These are phyloP conservation scores for Perilla frutescens DNA, from an alignment of 257 asterid genomes.

Conservation along the genomic window DNA sequence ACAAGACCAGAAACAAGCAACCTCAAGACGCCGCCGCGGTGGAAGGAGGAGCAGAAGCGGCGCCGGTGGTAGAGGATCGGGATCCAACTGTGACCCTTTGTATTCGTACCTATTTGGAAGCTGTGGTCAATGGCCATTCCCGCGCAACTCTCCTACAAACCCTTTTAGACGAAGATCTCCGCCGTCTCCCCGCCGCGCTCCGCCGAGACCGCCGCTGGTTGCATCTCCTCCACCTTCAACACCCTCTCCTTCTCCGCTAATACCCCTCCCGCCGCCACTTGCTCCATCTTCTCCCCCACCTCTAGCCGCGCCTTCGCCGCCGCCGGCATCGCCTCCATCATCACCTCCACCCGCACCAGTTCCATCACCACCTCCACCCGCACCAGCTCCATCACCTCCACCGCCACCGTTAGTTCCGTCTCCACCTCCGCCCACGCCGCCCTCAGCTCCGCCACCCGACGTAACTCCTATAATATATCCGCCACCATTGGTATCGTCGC, in stretches of 20 bases:
- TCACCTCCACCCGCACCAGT: constrained; percentile 25
- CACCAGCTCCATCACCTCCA: constrained; percentile 29
- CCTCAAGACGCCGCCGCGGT: constrained; percentile 22
- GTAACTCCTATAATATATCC: constrained; percentile 46
- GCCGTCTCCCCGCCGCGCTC: constrained; percentile 46
- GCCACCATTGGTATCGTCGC: constrained; percentile 48
- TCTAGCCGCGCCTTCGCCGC: constrained; percentile 31
- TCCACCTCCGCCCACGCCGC: constrained; percentile 48
- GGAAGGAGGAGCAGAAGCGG: constrained; percentile 30
- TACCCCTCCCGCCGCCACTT: constrained; percentile 41
- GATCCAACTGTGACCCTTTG: constrained; percentile 59
- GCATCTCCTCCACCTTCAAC: constrained; percentile 46
- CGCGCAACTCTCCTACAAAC: constrained; percentile 43
- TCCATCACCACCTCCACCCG: constrained; percentile 34
- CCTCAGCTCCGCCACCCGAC: constrained; percentile 48
- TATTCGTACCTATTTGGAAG: constrained; percentile 44
- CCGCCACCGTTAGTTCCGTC: constrained; percentile 47
- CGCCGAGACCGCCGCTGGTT: constrained; percentile 40
- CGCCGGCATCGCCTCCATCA: constrained; percentile 31
- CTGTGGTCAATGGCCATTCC: constrained; percentile 64
- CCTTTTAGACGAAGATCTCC: constrained; percentile 47
- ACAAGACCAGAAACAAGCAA: constrained; percentile 43
- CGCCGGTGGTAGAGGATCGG: constrained; percentile 33
- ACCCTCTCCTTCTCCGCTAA: constrained; percentile 41
- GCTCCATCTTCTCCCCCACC: constrained; percentile 40